Evolutionary conservation across 2,329 filamentous ascomycete species (phyloP).

Genomic region (Apiospora phragmitis): DNA sequence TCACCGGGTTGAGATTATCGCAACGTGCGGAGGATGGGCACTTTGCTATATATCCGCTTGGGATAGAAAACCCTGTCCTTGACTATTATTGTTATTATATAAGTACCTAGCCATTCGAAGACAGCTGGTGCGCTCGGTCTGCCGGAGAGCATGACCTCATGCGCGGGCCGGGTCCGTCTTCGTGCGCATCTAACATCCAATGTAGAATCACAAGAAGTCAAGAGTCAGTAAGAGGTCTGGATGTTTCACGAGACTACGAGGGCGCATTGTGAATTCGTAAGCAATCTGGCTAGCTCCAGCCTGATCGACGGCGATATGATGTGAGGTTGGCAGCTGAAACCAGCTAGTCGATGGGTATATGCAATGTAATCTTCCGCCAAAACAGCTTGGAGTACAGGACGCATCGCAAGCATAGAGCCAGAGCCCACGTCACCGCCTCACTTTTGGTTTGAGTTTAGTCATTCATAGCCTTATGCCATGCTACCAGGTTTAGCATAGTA

Average conservation of each 20-base stretch:
- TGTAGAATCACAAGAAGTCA: neutral
- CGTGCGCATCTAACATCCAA: neutral
- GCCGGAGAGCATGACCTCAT: neutral
- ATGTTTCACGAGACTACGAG: neutral
- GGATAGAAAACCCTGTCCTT: neutral
- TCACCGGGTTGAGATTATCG: neutral
- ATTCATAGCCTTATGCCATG: conserved; percentile 4
- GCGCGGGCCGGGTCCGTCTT: neutral
- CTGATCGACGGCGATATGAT: neutral
- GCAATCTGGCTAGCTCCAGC: neutral
- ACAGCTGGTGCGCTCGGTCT: neutral
- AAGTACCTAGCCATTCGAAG: neutral
- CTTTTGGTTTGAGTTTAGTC: neutral
- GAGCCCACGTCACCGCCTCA: conserved; percentile 1
- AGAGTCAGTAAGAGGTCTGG: neutral
- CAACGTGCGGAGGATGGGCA: neutral
- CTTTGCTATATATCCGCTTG: neutral
- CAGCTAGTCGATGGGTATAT: neutral
- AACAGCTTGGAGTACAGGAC: neutral
- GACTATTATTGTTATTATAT: neutral
- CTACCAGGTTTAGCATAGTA: conserved; percentile 1
- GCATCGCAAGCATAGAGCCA: neutral
- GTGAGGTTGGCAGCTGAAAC: conserved; percentile 4
- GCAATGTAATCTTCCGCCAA: neutral
- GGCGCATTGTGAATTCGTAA: neutral